Conservation (phyloP, 129 eudicot species). For the Helianthus tuberosus region DNA sequence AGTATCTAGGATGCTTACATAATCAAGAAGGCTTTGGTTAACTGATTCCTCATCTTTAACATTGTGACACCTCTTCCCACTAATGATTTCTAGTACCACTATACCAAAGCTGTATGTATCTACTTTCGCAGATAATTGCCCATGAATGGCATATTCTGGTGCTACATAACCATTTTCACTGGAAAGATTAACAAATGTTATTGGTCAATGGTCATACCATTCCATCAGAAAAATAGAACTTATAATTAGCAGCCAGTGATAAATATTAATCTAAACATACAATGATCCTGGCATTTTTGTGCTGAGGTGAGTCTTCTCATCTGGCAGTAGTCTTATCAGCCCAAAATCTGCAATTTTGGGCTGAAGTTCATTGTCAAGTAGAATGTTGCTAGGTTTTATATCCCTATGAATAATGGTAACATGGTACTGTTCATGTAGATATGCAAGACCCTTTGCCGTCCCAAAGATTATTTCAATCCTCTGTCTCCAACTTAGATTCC, state of each 20-base stretch:
- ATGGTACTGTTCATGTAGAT: conserved; percentile 68
- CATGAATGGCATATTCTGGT: conserved; percentile 69
- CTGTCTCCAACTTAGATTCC: conserved; percentile 55
- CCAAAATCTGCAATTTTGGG: conserved; percentile 70
- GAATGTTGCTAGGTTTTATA: conserved; percentile 58
- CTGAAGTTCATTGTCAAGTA: conserved; percentile 56
- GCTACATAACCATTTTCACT: conserved; percentile 54
- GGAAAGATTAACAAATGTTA: conserved; percentile 13
- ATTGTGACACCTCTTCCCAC: conserved; percentile 53
- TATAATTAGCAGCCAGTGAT: neutral
- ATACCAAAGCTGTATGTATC: conserved; percentile 68
- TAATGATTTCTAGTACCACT: conserved; percentile 62
- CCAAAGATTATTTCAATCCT: conserved; percentile 62
- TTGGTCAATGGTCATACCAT: neutral
- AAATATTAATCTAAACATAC: conserved; percentile 25
- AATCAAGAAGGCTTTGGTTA: conserved; percentile 57
- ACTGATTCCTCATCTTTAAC: conserved; percentile 33
- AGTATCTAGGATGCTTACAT: conserved; percentile 34
- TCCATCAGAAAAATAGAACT: neutral
- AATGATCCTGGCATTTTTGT: conserved; percentile 59
- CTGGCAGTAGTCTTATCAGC: conserved; percentile 52
- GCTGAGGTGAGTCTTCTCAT: conserved; percentile 57
- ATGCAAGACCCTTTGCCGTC: conserved; percentile 70
- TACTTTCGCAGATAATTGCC: conserved; percentile 64
- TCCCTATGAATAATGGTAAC: conserved; percentile 68